Percentiles rank a stretch among this genome's conserved stretches.
phyloP scores from a whole-genome alignment of 78 protist species.

The Polysphondylium violaceum region DNA sequence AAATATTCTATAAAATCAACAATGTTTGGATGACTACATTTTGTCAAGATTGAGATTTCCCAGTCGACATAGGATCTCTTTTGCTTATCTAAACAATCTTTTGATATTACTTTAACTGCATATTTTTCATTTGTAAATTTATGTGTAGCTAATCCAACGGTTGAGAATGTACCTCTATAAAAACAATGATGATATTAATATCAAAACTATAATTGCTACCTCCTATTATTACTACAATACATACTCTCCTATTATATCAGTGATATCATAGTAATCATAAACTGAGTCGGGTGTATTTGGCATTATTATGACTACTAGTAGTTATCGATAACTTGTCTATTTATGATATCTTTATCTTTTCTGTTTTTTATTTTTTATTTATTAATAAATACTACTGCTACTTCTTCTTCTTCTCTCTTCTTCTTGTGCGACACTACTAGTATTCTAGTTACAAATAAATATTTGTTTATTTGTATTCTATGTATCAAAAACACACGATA shows the following conservation, averaged over 20 bases:
- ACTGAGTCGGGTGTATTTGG: slow-evolving; percentile 25
- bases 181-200: not conserved
- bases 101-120: slow-evolving; percentile 63
- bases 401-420: not conserved
- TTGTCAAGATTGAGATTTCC: slow-evolving; percentile 76
- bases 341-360: too few species aligned
- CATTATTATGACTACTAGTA: too few species aligned
- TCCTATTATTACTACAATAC: not conserved
- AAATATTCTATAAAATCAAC: slow-evolving; percentile 69
- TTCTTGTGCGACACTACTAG: too few species aligned
- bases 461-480: not conserved
- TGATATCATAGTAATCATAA: slow-evolving; percentile 61
- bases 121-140: slow-evolving; percentile 23
- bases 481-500: too few species aligned
- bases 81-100: slow-evolving; percentile 31
- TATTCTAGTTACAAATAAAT: too few species aligned
- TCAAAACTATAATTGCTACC: not conserved
- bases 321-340: too few species aligned
- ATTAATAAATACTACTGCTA: not conserved
- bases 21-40: slow-evolving; percentile 79
- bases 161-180: slow-evolving; percentile 57
- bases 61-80: slow-evolving; percentile 62
- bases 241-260: slow-evolving; percentile 78
- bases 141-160: slow-evolving; percentile 56
- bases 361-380: not conserved